These are phyloP conservation scores for Phymatotrichopsis omnivora DNA, from an alignment of 2,329 filamentous ascomycete genomes.

Conservation along the genomic window DNA sequence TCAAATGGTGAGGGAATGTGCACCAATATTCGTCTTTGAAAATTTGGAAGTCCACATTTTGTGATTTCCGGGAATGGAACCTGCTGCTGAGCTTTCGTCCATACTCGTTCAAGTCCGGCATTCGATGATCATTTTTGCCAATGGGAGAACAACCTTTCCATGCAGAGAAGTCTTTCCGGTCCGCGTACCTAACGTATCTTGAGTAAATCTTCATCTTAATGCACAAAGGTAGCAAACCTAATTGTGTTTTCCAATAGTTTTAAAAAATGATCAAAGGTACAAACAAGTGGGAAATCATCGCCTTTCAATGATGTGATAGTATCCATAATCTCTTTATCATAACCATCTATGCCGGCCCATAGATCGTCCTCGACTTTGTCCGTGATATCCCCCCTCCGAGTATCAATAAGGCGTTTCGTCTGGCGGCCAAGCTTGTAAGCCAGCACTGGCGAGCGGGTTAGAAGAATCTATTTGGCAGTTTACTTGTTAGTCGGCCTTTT, in stretches of 20 bases:
- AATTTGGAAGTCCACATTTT: conserved; percentile 29
- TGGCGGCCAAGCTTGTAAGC: conserved; percentile 31
- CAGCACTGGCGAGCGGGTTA: conserved; percentile 33
- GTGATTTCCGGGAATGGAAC: conserved; percentile 7
- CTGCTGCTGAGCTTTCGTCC: no score
- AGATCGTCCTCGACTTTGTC: conserved; percentile 1
- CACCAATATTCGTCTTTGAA: conserved; percentile 33
- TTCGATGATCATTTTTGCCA: no score
- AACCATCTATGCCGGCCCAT: no score
- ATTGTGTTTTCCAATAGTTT: conserved; percentile 24
- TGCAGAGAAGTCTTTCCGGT: conserved; percentile 15
- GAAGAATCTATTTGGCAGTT: conserved; percentile 30
- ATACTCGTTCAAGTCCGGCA: no score
- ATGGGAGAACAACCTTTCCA: no score
- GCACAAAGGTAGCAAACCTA: background rate
- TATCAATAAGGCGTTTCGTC: conserved; percentile 30
- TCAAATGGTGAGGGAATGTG: conserved; percentile 19
- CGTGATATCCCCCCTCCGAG: conserved; percentile 10
- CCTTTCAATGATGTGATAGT: conserved; percentile 27
- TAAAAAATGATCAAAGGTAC: conserved; percentile 33
- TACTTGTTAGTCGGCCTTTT: background rate
- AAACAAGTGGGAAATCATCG: conserved; percentile 32
- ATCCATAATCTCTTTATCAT: conserved; percentile 13
- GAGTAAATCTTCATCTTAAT: background rate
- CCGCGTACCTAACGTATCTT: conserved; percentile 1